phyloP scores from a whole-genome alignment of 192 early-diverging fungal genomes.

The Linnemannia schmuckeri region DNA sequence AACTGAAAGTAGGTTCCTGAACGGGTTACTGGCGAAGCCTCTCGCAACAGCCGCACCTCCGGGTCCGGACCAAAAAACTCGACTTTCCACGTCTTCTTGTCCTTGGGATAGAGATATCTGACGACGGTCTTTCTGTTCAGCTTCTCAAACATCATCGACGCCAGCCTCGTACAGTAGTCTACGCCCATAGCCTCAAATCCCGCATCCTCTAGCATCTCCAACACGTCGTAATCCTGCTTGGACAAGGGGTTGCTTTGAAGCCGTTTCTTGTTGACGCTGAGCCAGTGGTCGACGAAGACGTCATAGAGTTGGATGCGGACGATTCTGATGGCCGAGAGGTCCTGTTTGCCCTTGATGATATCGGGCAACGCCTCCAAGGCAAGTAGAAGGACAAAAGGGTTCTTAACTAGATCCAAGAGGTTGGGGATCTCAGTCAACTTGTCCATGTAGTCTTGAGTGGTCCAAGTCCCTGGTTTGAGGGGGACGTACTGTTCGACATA shows the following conservation, averaged over 20 bases:
- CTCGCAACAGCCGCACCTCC: not conserved
- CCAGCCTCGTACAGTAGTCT: not conserved
- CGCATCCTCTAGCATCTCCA: not conserved
- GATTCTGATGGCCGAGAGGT: not conserved
- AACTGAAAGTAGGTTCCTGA: not conserved
- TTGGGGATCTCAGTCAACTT: not conserved
- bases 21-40: not conserved
- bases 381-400: not conserved
- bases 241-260: not conserved
- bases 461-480: not conserved
- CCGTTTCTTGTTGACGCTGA: not conserved
- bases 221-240: not conserved
- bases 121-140: not conserved
- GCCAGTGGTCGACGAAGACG: not conserved
- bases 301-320: not conserved
- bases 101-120: not conserved
- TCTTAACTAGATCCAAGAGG: not conserved
- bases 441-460: not conserved
- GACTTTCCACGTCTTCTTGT: not conserved
- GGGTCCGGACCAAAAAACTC: not conserved
- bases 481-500: constrained; percentile 3
- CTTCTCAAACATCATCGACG: not conserved
- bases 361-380: not conserved
- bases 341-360: not conserved
- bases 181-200: not conserved